These are phyloP conservation scores for Ceratocystis huliohia DNA, from an alignment of 2,329 filamentous ascomycete genomes.

Conservation along the genomic window DNA sequence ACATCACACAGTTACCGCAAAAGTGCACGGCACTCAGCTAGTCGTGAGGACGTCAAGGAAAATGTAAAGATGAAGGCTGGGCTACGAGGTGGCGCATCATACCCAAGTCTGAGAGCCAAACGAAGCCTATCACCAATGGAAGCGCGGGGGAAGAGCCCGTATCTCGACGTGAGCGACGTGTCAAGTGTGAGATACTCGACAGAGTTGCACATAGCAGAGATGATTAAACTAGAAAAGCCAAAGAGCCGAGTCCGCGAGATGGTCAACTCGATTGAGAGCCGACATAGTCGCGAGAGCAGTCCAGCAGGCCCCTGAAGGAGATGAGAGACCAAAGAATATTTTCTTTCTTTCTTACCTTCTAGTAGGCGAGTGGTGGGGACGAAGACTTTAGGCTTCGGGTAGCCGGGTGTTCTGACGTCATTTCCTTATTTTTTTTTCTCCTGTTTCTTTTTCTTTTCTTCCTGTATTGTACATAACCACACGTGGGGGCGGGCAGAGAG, in stretches of 20 bases:
- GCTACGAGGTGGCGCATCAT: constrained; percentile 9
- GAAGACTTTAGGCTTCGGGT: neutral
- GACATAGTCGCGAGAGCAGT: constrained; percentile 32
- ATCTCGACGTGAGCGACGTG: constrained; percentile 13
- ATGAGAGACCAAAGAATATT: neutral
- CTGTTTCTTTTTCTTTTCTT: neutral
- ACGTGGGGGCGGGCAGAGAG: neutral
- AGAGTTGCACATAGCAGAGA: constrained; percentile 33
- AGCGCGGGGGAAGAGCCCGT: constrained; percentile 15
- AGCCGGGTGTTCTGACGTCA: neutral
- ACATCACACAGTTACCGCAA: neutral
- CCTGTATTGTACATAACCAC: constrained; percentile 11
- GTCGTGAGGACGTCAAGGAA: neutral
- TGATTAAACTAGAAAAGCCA: constrained; percentile 33
- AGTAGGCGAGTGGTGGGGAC: neutral
- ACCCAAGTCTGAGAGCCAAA: constrained; percentile 2
- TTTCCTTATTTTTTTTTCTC: constrained; percentile 11
- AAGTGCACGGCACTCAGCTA: neutral
- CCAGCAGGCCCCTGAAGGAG: constrained; percentile 24
- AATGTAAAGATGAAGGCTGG: neutral
- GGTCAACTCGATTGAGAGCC: constrained; percentile 43
- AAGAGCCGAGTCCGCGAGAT: constrained; percentile 40
- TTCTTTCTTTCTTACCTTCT: neutral
- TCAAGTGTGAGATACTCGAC: constrained; percentile 14
- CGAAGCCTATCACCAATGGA: constrained; percentile 15